Evolutionary conservation across 306 rosid genomes (phyloP).

Genomic region (Cicer arietinum): DNA sequence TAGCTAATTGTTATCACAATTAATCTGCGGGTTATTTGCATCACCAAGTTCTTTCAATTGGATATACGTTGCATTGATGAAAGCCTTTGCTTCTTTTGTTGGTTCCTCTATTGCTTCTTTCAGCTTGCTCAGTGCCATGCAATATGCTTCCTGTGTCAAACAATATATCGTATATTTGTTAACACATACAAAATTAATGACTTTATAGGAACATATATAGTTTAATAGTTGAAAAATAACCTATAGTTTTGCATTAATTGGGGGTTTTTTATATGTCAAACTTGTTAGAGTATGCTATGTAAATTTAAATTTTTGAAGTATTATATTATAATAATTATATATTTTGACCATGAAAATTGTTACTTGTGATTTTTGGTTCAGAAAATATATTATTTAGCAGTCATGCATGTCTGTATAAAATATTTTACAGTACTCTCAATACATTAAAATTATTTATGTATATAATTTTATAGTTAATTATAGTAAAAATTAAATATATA

Average conservation of each 20-base stretch:
- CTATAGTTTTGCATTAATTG: conserved; percentile 1
- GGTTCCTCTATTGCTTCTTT: conserved; percentile 54
- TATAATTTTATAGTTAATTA: no score
- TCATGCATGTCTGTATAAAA: no score
- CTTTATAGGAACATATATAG: background rate
- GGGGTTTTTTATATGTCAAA: background rate
- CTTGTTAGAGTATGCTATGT: background rate
- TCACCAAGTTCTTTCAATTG: conserved; percentile 45
- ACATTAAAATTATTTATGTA: no score
- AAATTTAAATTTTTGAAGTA: conserved; percentile 19
- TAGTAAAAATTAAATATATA: no score
- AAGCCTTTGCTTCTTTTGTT: conserved; percentile 47
- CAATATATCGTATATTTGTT: background rate
- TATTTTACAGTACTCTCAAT: no score
- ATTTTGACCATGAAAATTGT: background rate
- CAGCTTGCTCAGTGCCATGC: conserved; percentile 49
- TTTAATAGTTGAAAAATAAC: background rate
- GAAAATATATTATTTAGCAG: no score
- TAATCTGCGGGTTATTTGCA: conserved; percentile 8
- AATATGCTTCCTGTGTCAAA: conserved; percentile 49
- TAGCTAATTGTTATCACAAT: conserved; percentile 12
- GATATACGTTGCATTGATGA: conserved; percentile 38
- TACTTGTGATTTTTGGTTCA: background rate
- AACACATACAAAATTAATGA: background rate
- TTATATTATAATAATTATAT: background rate